Base-by-base conservation (phyloP, 345 rosid species). In the rapeseed (Brassica napus) region DNA sequence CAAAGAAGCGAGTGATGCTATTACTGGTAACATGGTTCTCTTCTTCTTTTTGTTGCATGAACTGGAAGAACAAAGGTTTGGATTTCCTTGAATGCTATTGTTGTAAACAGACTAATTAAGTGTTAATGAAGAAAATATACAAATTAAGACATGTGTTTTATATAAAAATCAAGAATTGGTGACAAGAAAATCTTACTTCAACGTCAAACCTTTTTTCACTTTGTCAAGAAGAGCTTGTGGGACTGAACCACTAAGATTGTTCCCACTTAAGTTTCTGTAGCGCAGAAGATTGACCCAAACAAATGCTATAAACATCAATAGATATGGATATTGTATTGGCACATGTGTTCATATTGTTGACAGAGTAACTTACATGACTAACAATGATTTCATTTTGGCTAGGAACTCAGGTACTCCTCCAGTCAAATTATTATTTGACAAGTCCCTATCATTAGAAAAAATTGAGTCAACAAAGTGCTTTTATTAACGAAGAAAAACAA, bases 321-420 rank as follows among this genome's bases (percentile, higher is more conserved):
- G 32, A 15, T 1, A 44, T 0, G 16, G 24, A 54, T 26, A 18
- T 6, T 57, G 42, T 6, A 4, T 64, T 18, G 11, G 52, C 23
- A 65, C 14, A 44, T 77, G 42, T 47, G 42, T 63, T 49, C 47
- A 16, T 35, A 57, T 78, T 6, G 65, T 15, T 44, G 12, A 52
- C 67, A 0, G 6, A 75, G 61, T 31, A 49, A 87, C 97, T 87
- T 81, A 89, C 91, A 91, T 60, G 65, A 64, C 10, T 60, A 42
- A 78, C 72, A 91, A 64, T 65, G 77, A 82, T 26, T 82, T 30
- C 82, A 89, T 44, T 16, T 76, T 68, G 11, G 90, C 82, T n/a
- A 92, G 86, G 73, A 83, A 82, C 3, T 77, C 81, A 2, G 94
- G 92, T 21, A 91, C 74, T 7, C 60, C 5, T 34, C 92, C 92